Conservation (phyloP, 768 basidiomycete genomes). For the Mycena filopes region DNA sequence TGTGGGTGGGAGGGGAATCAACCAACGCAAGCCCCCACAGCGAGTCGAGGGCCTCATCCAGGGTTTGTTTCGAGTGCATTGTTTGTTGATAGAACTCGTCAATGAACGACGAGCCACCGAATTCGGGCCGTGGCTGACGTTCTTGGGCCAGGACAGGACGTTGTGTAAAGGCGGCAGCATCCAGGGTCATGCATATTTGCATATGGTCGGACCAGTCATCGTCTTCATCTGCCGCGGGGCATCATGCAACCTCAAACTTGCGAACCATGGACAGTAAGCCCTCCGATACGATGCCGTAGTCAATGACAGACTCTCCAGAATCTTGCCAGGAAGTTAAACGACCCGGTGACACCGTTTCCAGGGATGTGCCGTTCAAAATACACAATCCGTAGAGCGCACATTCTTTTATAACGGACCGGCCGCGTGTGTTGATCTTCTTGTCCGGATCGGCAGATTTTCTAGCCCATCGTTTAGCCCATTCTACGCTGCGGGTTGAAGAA, state of each 20-base stretch:
- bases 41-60: background rate
- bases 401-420: background rate
- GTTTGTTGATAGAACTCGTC: background rate
- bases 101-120: too few species aligned
- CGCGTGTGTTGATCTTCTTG: background rate
- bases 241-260: background rate
- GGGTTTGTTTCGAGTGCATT: background rate
- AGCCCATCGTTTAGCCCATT: slow-evolving; percentile 1
- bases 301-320: background rate
- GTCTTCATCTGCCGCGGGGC: background rate
- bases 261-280: background rate
- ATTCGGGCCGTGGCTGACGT: too few species aligned
- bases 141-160: too few species aligned
- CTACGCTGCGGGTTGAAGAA: background rate
- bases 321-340: background rate
- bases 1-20: background rate
- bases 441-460: background rate
- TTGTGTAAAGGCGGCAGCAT: too few species aligned
- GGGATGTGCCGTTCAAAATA: background rate
- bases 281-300: background rate
- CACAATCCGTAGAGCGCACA: background rate
- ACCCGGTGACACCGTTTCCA: background rate
- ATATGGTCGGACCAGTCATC: background rate
- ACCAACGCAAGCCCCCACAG: background rate
- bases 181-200: too few species aligned